These are phyloP conservation scores for Suillus lakei DNA, from an alignment of 768 basidiomycete species.

Conservation along the genomic window DNA sequence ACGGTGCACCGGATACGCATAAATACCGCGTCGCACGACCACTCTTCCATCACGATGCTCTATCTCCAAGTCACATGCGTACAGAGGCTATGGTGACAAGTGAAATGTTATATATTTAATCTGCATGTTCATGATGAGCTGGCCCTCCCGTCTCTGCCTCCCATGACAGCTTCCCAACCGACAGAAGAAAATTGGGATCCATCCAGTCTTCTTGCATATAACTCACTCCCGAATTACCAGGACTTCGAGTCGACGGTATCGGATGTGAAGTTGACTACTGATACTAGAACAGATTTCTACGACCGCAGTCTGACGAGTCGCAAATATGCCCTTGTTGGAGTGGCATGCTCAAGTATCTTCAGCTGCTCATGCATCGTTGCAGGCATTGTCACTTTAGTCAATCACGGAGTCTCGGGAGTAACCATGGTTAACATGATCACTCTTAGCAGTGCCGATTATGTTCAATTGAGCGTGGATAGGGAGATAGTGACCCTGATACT, in stretches of 20 bases:
- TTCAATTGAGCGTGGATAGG: conserved; percentile 15
- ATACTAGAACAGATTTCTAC: neutral
- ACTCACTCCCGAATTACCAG: neutral
- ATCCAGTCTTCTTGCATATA: neutral
- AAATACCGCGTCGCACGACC: no score
- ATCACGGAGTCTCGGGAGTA: neutral
- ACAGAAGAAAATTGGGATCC: neutral
- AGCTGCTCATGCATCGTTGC: neutral
- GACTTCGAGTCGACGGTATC: neutral
- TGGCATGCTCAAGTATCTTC: neutral
- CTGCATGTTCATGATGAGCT: neutral
- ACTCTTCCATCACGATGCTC: no score
- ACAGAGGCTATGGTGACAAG: no score
- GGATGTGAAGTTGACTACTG: neutral
- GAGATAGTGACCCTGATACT: conserved; percentile 28
- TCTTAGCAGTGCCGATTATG: no score
- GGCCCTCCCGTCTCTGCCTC: neutral
- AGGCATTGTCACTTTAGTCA: neutral
- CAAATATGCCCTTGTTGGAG: neutral
- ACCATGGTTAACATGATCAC: no score
- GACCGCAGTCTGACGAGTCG: neutral
- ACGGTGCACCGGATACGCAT: no score
- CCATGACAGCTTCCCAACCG: neutral
- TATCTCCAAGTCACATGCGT: no score
- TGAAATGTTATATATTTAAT: neutral